phyloP scores from a whole-genome alignment of 352 stramenopile genomes.

The Pythium brachiatum region DNA sequence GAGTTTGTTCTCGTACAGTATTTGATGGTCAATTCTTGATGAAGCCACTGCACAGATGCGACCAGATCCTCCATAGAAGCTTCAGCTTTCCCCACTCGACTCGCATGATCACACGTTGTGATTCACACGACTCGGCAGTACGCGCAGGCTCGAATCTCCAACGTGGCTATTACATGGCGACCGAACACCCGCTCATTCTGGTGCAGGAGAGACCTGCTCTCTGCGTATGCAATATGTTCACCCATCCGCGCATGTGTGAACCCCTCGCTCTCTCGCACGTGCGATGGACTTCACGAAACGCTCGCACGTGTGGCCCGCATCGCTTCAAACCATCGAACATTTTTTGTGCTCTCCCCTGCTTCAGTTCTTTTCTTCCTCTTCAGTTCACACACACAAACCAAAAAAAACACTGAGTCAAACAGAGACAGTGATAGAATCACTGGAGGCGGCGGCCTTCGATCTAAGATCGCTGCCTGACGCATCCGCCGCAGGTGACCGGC shows the following conservation, averaged over 20 bases:
- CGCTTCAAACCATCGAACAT: not conserved
- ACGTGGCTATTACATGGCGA: no score
- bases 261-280: not conserved
- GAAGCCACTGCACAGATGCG: no score
- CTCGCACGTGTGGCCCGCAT: not conserved
- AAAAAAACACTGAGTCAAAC: not conserved
- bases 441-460: not conserved
- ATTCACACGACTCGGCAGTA: no score
- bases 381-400: not conserved
- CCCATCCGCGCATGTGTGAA: not conserved
- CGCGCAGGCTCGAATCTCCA: no score
- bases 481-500: constrained; percentile 5
- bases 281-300: not conserved
- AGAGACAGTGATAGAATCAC: not conserved
- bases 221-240: not conserved
- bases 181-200: not conserved
- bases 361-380: constrained; percentile 1
- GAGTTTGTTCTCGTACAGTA: no score
- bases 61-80: no score
- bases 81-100: no score
- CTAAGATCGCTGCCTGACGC: constrained; percentile 3
- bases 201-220: not conserved
- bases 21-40: no score
- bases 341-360: no score
- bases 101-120: no score